Evolutionary conservation across 2,329 filamentous ascomycete genomes (phyloP).

Genomic region (Colletotrichum limetticola): DNA sequence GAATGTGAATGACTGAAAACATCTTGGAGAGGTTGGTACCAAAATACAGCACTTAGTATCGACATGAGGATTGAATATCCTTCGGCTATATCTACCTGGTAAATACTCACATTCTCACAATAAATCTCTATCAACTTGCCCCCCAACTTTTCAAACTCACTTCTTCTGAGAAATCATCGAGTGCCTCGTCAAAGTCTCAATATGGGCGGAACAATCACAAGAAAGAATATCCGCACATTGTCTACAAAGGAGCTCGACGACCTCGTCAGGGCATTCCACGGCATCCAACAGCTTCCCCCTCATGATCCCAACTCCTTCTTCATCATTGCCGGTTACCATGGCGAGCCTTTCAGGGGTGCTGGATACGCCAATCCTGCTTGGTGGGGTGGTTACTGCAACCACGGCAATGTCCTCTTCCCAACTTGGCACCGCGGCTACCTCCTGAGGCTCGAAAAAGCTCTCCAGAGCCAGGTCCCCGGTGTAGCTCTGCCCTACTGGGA

Average conservation of each 20-base stretch:
- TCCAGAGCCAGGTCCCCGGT: slow-evolving; percentile 20
- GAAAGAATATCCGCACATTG: slow-evolving; percentile 3
- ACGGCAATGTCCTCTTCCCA: slow-evolving; percentile 42
- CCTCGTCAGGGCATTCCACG: slow-evolving; percentile 9
- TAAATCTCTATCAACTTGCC: accelerated
- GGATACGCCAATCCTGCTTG: slow-evolving; percentile 36
- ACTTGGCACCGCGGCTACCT: slow-evolving; percentile 46
- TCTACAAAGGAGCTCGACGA: slow-evolving; percentile 4
- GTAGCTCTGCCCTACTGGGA: slow-evolving; percentile 40
- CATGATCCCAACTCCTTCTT: slow-evolving; percentile 41
- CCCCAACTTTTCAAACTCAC: accelerated
- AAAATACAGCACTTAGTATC: neutral
- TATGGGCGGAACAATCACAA: neutral
- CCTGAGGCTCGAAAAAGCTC: slow-evolving; percentile 38
- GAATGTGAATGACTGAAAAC: neutral
- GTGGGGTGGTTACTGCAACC: slow-evolving; percentile 46
- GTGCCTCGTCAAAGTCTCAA: neutral
- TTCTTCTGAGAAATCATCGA: too few species aligned
- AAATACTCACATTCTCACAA: neutral
- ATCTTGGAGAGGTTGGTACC: neutral
- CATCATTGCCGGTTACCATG: slow-evolving; percentile 41
- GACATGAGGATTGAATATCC: neutral
- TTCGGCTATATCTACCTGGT: neutral
- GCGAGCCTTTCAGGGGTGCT: slow-evolving; percentile 40
- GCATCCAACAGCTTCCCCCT: slow-evolving; percentile 10